Percentiles rank a stretch among this genome's conserved stretches.
These are phyloP conservation scores for Vachellia collinsii DNA, from an alignment of 306 rosid species.

Conservation along the genomic window DNA sequence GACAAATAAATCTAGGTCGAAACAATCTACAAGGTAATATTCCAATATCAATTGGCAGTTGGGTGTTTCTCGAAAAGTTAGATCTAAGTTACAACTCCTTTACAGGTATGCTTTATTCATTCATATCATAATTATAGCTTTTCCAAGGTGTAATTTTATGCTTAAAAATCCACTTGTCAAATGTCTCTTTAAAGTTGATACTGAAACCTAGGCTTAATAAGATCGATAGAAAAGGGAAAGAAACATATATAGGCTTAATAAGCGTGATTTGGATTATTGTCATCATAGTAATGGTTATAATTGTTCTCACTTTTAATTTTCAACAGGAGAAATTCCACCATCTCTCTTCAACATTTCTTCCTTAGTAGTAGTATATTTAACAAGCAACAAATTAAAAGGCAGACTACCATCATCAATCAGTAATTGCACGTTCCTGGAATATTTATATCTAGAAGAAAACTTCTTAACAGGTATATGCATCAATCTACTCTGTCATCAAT, in stretches of 20 bases:
- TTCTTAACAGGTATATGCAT: neutral
- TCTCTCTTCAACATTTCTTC: slow-evolving; percentile 5
- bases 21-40: neutral
- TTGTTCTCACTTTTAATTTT: neutral
- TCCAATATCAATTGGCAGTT: neutral
- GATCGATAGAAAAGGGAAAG: too few relatives aligned
- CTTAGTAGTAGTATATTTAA: neutral
- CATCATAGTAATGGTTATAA: neutral
- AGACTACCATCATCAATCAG: neutral
- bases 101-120: neutral
- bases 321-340: neutral
- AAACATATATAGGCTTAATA: neutral
- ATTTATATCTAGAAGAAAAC: slow-evolving; percentile 1
- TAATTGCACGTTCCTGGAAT: neutral
- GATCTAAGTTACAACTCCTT: neutral
- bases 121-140: neutral
- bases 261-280: neutral
- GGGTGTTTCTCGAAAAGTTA: neutral
- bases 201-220: neutral
- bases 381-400: neutral
- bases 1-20: neutral
- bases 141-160: neutral
- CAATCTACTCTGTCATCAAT: neutral
- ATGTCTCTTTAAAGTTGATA: neutral
- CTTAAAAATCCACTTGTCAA: neutral